phyloP scores from a whole-genome alignment of 2,329 filamentous ascomycete genomes.

The Ceratocystiopsis sp. region DNA sequence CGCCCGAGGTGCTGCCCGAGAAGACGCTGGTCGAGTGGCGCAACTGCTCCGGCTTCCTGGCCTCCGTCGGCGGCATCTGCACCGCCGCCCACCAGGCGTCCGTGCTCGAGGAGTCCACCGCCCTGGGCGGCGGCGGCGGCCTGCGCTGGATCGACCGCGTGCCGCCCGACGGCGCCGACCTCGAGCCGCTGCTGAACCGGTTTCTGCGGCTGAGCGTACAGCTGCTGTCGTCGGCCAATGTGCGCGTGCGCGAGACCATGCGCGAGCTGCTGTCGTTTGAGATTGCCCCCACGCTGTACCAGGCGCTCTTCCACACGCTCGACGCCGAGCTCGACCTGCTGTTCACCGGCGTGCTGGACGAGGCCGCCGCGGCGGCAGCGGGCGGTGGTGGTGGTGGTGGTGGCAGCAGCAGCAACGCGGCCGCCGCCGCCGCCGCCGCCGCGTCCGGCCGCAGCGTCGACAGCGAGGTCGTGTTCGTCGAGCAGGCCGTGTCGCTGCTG shows the following conservation, averaged over 20 bases:
- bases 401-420: no score
- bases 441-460: constrained; percentile 36
- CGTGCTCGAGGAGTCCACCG: constrained; percentile 38
- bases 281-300: constrained; percentile 42
- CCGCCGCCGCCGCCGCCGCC: no score
- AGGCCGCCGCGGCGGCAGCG: no score
- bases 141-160: constrained; percentile 48
- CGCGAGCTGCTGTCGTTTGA: constrained; percentile 50
- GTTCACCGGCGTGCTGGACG: constrained; percentile 37
- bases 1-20: constrained; percentile 35
- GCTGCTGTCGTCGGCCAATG: constrained; percentile 45
- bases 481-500: constrained; percentile 47
- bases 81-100: constrained; percentile 37
- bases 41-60: constrained; percentile 51
- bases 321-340: constrained; percentile 47
- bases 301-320: constrained; percentile 46
- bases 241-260: constrained; percentile 49
- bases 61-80: constrained; percentile 49
- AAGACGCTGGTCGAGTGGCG: constrained; percentile 45
- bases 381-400: no score
- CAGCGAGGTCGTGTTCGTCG: constrained; percentile 46
- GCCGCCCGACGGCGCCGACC: constrained; percentile 38
- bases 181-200: constrained; percentile 37
- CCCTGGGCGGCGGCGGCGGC: constrained; percentile 25
- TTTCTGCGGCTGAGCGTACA: constrained; percentile 49